A percentile compares a stretch with the other conserved stretches of the same genome.
These are phyloP conservation scores for Dissoconium aciculare DNA, from an alignment of 2,329 filamentous ascomycete genomes.

Conservation along the genomic window DNA sequence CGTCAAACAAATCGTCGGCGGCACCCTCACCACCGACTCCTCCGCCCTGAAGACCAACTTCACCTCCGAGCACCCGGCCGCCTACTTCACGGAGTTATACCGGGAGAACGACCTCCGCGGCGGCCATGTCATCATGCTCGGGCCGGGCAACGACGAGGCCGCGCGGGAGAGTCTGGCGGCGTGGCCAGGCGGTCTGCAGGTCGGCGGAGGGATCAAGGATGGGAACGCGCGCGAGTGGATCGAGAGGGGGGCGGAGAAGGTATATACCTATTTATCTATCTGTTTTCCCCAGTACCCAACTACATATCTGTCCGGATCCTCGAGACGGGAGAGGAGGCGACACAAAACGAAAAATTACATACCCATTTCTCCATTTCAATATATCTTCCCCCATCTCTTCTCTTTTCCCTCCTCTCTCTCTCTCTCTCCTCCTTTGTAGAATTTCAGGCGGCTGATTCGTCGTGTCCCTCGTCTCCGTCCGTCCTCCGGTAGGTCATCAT, in stretches of 20 bases:
- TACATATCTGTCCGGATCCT: too few species aligned
- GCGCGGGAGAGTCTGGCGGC: constrained; percentile 60
- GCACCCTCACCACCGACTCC: constrained; percentile 48
- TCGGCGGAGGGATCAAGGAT: constrained; percentile 87
- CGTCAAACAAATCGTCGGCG: constrained; percentile 97
- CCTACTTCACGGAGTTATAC: constrained; percentile 72
- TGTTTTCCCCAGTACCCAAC: too few species aligned
- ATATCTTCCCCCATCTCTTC: not conserved
- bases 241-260: constrained; percentile 75
- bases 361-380: too few species aligned
- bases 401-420: too few species aligned
- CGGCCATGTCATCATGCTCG: constrained; percentile 93
- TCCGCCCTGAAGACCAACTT: constrained; percentile 68
- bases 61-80: constrained; percentile 68
- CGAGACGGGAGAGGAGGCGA: too few species aligned
- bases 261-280: constrained; percentile 34
- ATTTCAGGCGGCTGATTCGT: constrained; percentile 3
- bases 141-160: constrained; percentile 68
- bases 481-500: constrained; percentile 65
- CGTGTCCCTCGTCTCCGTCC: too few species aligned
- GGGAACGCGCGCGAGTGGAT: constrained; percentile 77
- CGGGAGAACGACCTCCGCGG: constrained; percentile 56
- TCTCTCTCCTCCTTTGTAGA: too few species aligned
- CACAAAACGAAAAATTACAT: too few species aligned
- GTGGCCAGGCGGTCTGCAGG: constrained; percentile 71